Conservation (phyloP, 805 yeast species). For the Suhomyces sp. region DNA sequence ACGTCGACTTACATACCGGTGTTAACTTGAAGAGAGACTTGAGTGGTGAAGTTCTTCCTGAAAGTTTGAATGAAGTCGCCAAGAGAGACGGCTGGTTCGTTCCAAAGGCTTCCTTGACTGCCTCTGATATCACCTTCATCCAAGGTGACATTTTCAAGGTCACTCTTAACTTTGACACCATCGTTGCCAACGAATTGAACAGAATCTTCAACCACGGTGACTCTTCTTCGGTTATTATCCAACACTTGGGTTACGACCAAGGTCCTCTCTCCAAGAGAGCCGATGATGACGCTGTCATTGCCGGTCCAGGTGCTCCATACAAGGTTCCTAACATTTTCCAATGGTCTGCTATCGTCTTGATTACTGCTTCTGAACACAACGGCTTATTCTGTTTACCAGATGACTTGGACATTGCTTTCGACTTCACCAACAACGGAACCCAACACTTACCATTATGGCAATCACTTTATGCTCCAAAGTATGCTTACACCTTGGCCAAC, state of each 20-base stretch:
- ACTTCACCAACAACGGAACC: slow-evolving; percentile 10
- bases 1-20: slow-evolving; percentile 11
- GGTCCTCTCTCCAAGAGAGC: slow-evolving; percentile 8
- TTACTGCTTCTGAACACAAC: slow-evolving; percentile 13
- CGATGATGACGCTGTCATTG: slow-evolving; percentile 8
- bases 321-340: slow-evolving; percentile 14
- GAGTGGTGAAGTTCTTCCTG: not conserved
- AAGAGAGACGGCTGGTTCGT: slow-evolving; percentile 10
- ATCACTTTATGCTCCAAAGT: slow-evolving; percentile 11
- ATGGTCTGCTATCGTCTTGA: slow-evolving; percentile 17
- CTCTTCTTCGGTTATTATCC: slow-evolving; percentile 8
- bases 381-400: slow-evolving; percentile 17
- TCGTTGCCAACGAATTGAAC: slow-evolving; percentile 14
- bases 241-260: slow-evolving; percentile 12
- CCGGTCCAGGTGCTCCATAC: slow-evolving; percentile 12
- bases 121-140: slow-evolving; percentile 16
- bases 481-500: slow-evolving; percentile 10
- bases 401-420: slow-evolving; percentile 15
- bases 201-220: slow-evolving; percentile 8
- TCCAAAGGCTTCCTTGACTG: slow-evolving; percentile 18
- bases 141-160: slow-evolving; percentile 19
- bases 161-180: slow-evolving; percentile 18
- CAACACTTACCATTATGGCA: slow-evolving; percentile 8
- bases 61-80: slow-evolving; percentile 2
- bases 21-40: slow-evolving; percentile 12